These are phyloP conservation scores for Lodderomyces theae DNA, from an alignment of 1,139 yeast genomes.

Conservation along the genomic window DNA sequence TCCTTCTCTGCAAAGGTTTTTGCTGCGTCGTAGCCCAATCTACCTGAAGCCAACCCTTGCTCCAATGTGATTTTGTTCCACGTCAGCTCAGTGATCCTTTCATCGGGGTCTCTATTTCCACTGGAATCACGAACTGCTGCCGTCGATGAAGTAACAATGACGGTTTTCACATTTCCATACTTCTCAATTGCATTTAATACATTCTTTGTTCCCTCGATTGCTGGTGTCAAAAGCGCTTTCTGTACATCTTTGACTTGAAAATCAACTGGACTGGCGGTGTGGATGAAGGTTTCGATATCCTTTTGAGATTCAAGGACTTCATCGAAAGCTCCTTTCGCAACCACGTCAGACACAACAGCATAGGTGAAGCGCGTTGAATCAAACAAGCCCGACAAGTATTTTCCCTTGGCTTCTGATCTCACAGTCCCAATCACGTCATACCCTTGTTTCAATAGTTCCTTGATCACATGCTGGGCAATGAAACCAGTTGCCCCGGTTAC, in stretches of 20 bases:
- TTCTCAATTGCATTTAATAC: conserved; percentile 22
- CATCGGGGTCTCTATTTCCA: conserved; percentile 15
- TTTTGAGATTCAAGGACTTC: conserved; percentile 46
- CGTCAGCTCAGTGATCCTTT: conserved; percentile 24
- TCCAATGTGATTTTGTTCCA: conserved; percentile 32
- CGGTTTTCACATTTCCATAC: conserved; percentile 24
- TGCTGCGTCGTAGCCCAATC: conserved; percentile 45
- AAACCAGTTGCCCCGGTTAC: conserved; percentile 59
- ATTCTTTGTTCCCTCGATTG: conserved; percentile 31
- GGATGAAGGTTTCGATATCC: conserved; percentile 53
- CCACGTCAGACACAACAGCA: conserved; percentile 29
- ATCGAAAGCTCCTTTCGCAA: conserved; percentile 50
- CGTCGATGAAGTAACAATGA: conserved; percentile 29
- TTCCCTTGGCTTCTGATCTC: conserved; percentile 27
- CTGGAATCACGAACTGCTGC: conserved; percentile 19
- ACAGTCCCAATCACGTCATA: conserved; percentile 31
- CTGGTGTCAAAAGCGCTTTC: conserved; percentile 31
- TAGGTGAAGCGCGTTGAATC: conserved; percentile 21
- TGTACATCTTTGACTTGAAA: conserved; percentile 24
- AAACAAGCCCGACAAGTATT: conserved; percentile 17
- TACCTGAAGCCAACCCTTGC: conserved; percentile 23
- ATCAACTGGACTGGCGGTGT: conserved; percentile 37
- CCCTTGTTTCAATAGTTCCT: conserved; percentile 22
- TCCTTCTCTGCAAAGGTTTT: conserved; percentile 49
- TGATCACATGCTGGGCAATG: conserved; percentile 43